Conservation (phyloP, 805 yeast species). For the Ogataea glucozyma region DNA sequence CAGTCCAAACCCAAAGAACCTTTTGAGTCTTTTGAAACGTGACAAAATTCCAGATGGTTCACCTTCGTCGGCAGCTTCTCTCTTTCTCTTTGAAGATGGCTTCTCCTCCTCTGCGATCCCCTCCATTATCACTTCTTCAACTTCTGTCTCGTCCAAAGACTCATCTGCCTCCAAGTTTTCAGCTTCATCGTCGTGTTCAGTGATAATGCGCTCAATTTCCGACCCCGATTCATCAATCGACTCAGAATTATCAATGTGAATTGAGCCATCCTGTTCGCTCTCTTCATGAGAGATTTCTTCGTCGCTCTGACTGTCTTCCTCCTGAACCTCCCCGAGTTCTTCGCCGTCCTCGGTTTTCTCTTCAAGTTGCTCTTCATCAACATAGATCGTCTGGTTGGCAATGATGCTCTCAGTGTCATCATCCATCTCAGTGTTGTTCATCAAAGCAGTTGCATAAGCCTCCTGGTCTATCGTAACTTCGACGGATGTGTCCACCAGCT, state of each 20-base stretch:
- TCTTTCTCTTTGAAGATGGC: slow-evolving; percentile 1
- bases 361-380: slow-evolving; percentile 18
- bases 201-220: slow-evolving; percentile 12
- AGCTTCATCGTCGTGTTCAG: slow-evolving; percentile 9
- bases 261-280: slow-evolving; percentile 8
- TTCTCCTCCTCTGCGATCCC: not conserved
- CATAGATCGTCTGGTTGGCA: slow-evolving; percentile 30
- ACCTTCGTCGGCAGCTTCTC: not conserved
- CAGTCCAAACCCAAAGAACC: slow-evolving; percentile 2
- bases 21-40: slow-evolving; percentile 3
- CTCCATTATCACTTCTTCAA: slow-evolving; percentile 5
- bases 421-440: slow-evolving; percentile 22
- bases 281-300: slow-evolving; percentile 11
- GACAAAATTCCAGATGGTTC: not conserved
- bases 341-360: slow-evolving; percentile 6
- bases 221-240: slow-evolving; percentile 10
- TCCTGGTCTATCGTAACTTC: slow-evolving; percentile 24
- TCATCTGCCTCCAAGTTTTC: not conserved
- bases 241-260: slow-evolving; percentile 8
- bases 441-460: slow-evolving; percentile 30
- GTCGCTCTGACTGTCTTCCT: not conserved
- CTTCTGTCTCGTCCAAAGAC: slow-evolving; percentile 14
- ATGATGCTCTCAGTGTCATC: slow-evolving; percentile 18
- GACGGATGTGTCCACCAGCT: slow-evolving; percentile 9
- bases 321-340: slow-evolving; percentile 4